Percentiles rank a stretch among this genome's conserved stretches.
phyloP scores from a whole-genome alignment of 495 filamentous ascomycete genomes.

The Pyrenula aspistea region DNA sequence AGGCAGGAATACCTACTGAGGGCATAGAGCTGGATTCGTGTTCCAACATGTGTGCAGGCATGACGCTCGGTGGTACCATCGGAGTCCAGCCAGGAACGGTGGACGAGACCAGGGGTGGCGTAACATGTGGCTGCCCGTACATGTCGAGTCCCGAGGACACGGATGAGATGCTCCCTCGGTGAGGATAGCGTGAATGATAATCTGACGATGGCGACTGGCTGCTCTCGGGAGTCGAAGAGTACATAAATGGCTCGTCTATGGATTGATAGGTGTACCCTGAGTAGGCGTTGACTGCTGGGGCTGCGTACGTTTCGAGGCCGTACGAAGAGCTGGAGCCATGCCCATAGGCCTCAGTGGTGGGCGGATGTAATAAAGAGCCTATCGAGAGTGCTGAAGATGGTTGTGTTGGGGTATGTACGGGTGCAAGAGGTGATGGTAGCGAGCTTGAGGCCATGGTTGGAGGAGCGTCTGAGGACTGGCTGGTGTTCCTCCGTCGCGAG shows the following conservation, averaged over 20 bases:
- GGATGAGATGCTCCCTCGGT: conserved; percentile 2
- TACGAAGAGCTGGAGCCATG: not conserved
- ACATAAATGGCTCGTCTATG: not conserved
- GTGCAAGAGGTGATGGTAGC: not conserved
- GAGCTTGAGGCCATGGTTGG: not conserved
- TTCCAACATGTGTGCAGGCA: not conserved
- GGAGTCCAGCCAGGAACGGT: not conserved
- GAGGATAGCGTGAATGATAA: conserved; percentile 2
- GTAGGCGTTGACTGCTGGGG: not conserved
- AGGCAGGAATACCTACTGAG: conserved; percentile 6
- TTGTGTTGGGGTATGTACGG: not conserved
- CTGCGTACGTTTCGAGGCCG: not conserved
- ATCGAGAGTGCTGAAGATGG: not conserved
- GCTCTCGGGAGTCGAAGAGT: not conserved
- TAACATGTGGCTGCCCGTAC: not conserved
- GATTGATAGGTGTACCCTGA: not conserved
- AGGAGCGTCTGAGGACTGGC: not conserved
- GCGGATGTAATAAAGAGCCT: not conserved
- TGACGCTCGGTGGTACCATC: not conserved
- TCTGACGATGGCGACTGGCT: conserved; percentile 1
- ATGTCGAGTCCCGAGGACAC: conserved; percentile 1
- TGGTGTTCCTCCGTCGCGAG: not conserved
- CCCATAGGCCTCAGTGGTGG: not conserved
- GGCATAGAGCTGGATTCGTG: not conserved
- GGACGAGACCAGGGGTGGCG: not conserved